phyloP scores from a whole-genome alignment of 495 filamentous ascomycete species.

The Xeromyces bisporus region DNA sequence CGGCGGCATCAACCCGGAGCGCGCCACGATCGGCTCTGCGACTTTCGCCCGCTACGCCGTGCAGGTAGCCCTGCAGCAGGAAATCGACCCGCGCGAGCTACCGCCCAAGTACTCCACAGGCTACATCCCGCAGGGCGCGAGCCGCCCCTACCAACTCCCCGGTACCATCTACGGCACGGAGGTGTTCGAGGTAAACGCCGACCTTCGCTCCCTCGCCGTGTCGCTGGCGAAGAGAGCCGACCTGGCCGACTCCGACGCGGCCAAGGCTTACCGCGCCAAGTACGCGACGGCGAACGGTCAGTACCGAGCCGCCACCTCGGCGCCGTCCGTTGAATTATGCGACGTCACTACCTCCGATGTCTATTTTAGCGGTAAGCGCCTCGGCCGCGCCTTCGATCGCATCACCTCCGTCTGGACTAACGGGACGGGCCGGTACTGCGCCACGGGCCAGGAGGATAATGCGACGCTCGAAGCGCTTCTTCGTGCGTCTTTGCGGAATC shows the following conservation, averaged over 20 bases:
- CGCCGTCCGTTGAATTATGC: slow-evolving; percentile 44
- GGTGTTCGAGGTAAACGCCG: slow-evolving; percentile 54
- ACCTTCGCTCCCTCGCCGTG: slow-evolving; percentile 39
- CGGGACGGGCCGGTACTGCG: slow-evolving; percentile 50
- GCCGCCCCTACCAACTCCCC: slow-evolving; percentile 41
- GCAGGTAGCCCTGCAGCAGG: slow-evolving; percentile 59
- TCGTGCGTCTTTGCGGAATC: slow-evolving; percentile 33
- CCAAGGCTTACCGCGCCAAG: slow-evolving; percentile 39
- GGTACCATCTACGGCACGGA: slow-evolving; percentile 54
- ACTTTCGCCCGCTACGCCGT: slow-evolving; percentile 52
- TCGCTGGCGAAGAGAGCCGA: slow-evolving; percentile 36
- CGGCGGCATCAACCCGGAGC: slow-evolving; percentile 52
- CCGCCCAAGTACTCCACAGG: slow-evolving; percentile 46
- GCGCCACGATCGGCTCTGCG: slow-evolving; percentile 42
- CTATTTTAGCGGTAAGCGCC: slow-evolving; percentile 47
- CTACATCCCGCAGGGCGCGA: slow-evolving; percentile 45
- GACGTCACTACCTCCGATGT: slow-evolving; percentile 57
- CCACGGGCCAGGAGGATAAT: slow-evolving; percentile 60
- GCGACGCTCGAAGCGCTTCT: slow-evolving; percentile 51
- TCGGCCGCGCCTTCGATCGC: slow-evolving; percentile 48
- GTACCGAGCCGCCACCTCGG: slow-evolving; percentile 34
- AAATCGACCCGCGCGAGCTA: slow-evolving; percentile 56
- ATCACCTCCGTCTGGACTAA: slow-evolving; percentile 49
- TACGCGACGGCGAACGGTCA: slow-evolving; percentile 27
- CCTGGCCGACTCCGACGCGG: slow-evolving; percentile 35